Evolutionary conservation across 208 protist genomes (phyloP).

Genomic region (Trypanosoma melophagium): DNA sequence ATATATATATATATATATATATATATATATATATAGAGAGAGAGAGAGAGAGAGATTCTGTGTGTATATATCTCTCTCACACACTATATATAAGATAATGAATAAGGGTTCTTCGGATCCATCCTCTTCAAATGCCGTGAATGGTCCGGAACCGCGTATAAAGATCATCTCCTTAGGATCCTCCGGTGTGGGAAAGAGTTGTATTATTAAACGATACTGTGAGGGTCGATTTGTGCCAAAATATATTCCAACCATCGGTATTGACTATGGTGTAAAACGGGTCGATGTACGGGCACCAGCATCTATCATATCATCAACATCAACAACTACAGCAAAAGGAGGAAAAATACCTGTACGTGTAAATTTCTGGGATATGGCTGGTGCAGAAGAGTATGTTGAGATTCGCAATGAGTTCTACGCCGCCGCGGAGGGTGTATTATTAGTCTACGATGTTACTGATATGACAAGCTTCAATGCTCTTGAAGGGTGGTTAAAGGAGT

Average conservation of each 20-base stretch:
- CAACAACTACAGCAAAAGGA: neutral
- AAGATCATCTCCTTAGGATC: constrained; percentile 93
- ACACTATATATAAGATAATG: constrained; percentile 12
- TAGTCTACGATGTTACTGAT: constrained; percentile 78
- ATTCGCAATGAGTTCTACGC: constrained; percentile 97
- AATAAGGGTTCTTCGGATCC: neutral
- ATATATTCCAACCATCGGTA: constrained; percentile 97
- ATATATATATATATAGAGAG: neutral
- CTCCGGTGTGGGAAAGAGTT: constrained; percentile 92
- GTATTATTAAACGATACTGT: constrained; percentile 96
- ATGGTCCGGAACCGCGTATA: constrained; percentile 51
- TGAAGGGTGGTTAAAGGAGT: constrained; percentile 69
- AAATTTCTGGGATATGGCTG: constrained; percentile 97
- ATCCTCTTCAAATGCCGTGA: constrained; percentile 21
- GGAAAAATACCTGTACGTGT: constrained; percentile 66
- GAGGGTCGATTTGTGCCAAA: constrained; percentile 94
- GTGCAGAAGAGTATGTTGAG: constrained; percentile 88
- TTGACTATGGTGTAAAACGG: constrained; percentile 96
- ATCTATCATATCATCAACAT: constrained; percentile 5
- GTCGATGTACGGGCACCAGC: constrained; percentile 43
- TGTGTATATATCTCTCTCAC: neutral
- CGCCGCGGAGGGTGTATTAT: constrained; percentile 88
- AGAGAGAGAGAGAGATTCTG: no score
- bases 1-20: neutral
- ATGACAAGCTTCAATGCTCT: constrained; percentile 60